A percentile compares a stretch with the other conserved stretches of the same genome.
phyloP scores from a whole-genome alignment of 768 basidiomycete species.

The Rhizopogon rudus region DNA sequence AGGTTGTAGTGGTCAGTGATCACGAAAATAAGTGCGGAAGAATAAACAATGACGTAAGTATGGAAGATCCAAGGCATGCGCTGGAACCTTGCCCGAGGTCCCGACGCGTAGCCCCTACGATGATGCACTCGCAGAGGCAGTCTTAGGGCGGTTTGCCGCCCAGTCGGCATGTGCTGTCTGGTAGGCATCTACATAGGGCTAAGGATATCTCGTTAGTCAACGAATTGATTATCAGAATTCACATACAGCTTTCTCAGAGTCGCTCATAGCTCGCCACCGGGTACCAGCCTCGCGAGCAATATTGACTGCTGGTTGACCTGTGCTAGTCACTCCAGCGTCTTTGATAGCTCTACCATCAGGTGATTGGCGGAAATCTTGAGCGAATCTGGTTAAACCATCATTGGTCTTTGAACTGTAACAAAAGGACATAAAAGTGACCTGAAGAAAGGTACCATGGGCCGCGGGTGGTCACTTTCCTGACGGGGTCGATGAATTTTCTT shows the following conservation, averaged over 20 bases:
- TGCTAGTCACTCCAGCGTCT: conserved; percentile 2
- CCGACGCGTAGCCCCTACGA: background rate
- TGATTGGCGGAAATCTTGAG: conserved; percentile 11
- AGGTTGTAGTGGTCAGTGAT: background rate
- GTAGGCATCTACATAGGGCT: conserved; percentile 8
- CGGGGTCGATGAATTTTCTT: conserved; percentile 2
- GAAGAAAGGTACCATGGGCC: conserved; percentile 16
- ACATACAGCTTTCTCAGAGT: conserved; percentile 27
- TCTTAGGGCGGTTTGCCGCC: background rate
- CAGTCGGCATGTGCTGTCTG: background rate
- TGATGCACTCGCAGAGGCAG: background rate
- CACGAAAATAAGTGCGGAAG: background rate
- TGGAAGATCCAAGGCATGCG: background rate
- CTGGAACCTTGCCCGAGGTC: background rate
- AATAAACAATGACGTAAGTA: background rate
- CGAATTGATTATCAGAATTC: background rate
- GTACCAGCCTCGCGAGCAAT: conserved; percentile 12
- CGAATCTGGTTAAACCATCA: conserved; percentile 12
- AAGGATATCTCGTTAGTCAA: background rate
- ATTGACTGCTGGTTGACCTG: conserved; percentile 1
- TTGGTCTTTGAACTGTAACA: background rate
- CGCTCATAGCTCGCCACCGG: conserved; percentile 27
- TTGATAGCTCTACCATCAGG: conserved; percentile 13
- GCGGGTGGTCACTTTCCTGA: background rate
- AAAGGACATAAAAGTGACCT: conserved; percentile 12